A percentile compares a stretch with the other conserved stretches of the same genome.
Conservation (phyloP, 73 alveolate species). For the Paramecium octaurelia region DNA sequence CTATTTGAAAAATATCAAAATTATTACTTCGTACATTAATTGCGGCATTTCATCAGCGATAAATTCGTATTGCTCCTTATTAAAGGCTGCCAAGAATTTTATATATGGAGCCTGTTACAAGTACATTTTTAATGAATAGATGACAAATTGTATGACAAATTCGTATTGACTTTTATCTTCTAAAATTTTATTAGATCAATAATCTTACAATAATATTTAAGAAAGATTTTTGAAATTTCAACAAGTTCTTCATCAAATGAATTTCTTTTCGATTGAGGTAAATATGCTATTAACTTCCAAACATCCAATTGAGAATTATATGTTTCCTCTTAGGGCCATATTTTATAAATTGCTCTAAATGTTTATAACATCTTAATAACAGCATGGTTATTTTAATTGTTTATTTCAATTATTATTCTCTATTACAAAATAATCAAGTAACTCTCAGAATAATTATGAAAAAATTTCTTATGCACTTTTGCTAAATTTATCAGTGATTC, state of each 20-base stretch:
- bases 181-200: neutral
- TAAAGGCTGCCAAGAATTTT: neutral
- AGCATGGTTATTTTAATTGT: neutral
- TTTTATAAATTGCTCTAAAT: neutral
- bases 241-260: neutral
- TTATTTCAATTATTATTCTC: neutral
- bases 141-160: neutral
- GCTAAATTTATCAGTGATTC: neutral
- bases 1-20: neutral
- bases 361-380: neutral
- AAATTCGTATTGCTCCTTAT: neutral
- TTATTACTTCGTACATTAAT: neutral
- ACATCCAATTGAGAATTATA: neutral
- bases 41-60: neutral
- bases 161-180: neutral
- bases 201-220: neutral
- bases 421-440: neutral
- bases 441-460: neutral
- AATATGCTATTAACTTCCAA: neutral
- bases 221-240: neutral
- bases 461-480: neutral
- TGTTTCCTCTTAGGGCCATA: neutral
- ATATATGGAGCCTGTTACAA: neutral
- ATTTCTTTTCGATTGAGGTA: neutral
- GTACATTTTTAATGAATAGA: neutral